phyloP scores from a whole-genome alignment of 2,329 filamentous ascomycete genomes.

The Pseudocercospora pini-densiflorae region DNA sequence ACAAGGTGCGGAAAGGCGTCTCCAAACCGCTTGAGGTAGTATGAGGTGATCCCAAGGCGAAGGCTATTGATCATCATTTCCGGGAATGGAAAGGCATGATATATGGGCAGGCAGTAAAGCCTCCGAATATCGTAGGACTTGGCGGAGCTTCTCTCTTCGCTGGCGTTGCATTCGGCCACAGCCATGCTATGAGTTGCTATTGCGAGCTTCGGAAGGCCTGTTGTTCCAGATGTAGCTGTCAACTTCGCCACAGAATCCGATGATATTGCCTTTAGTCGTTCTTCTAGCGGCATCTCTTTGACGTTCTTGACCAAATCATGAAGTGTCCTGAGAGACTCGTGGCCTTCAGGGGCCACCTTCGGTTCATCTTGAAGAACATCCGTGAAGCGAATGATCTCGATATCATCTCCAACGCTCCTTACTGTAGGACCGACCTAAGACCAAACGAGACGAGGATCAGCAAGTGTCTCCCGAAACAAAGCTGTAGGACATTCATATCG shows the following conservation, averaged over 20 bases:
- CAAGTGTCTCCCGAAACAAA: no score
- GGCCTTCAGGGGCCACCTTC: not conserved
- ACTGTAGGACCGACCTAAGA: conserved; percentile 21
- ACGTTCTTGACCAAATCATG: not conserved
- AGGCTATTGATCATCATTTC: conserved; percentile 4
- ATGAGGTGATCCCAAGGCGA: not conserved
- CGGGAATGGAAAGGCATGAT: conserved; percentile 10
- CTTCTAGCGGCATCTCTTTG: not conserved
- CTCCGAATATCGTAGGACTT: conserved; percentile 3
- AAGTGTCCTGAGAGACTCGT: not conserved
- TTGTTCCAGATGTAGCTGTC: conserved; percentile 1
- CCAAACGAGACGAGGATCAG: no score
- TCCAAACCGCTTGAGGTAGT: conserved; percentile 2
- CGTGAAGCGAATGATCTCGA: conserved; percentile 37
- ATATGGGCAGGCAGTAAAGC: conserved; percentile 4
- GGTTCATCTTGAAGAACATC: conserved; percentile 30
- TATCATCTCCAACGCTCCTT: conserved; percentile 31
- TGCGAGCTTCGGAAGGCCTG: conserved; percentile 3
- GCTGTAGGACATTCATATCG: no score
- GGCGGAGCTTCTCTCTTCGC: not conserved
- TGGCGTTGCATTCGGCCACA: conserved; percentile 2
- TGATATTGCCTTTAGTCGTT: not conserved
- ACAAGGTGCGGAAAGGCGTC: conserved; percentile 3
- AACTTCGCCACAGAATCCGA: not conserved
- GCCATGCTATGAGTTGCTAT: not conserved